Percentiles rank a stretch among this genome's conserved stretches.
Evolutionary conservation across 306 rosid genomes (phyloP).

Genomic region (Prunus campanulata): DNA sequence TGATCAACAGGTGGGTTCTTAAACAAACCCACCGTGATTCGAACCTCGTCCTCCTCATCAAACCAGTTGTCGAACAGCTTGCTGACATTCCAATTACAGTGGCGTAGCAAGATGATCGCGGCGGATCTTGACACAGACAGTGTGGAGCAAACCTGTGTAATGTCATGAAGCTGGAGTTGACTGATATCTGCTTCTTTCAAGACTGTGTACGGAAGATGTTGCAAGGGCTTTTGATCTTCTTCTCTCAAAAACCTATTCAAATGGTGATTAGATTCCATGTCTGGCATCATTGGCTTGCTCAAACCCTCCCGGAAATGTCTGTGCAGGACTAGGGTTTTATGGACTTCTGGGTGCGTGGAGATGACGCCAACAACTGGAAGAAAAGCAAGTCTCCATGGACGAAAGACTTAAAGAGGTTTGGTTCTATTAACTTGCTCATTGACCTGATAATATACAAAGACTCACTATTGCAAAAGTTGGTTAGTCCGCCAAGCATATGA

Average conservation of each 20-base stretch:
- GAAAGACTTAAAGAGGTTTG: too few species aligned
- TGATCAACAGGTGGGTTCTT: constrained; percentile 35
- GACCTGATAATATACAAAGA: not conserved
- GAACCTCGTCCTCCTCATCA: constrained; percentile 59
- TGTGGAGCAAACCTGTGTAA: constrained; percentile 49
- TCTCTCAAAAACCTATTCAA: not conserved
- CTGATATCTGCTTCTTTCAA: constrained; percentile 15
- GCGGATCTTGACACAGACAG: constrained; percentile 58
- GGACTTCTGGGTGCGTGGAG: not conserved
- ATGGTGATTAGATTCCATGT: not conserved
- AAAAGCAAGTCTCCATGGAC: not conserved
- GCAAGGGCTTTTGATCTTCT: constrained; percentile 4
- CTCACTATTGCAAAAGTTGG: not conserved
- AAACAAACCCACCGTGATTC: constrained; percentile 63
- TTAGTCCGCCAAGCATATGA: not conserved
- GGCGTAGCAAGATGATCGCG: constrained; percentile 63
- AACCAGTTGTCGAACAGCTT: constrained; percentile 78
- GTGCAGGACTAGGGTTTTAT: too few species aligned
- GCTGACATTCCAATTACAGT: constrained; percentile 67
- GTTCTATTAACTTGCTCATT: not conserved
- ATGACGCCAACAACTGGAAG: not conserved
- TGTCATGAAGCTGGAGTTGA: constrained; percentile 51
- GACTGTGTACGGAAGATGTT: constrained; percentile 2
- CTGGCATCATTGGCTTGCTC: too few species aligned
- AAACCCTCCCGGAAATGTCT: too few species aligned